Evolutionary conservation across 2,329 filamentous ascomycete species (phyloP).

Genomic region (Leptographium galeiforme): DNA sequence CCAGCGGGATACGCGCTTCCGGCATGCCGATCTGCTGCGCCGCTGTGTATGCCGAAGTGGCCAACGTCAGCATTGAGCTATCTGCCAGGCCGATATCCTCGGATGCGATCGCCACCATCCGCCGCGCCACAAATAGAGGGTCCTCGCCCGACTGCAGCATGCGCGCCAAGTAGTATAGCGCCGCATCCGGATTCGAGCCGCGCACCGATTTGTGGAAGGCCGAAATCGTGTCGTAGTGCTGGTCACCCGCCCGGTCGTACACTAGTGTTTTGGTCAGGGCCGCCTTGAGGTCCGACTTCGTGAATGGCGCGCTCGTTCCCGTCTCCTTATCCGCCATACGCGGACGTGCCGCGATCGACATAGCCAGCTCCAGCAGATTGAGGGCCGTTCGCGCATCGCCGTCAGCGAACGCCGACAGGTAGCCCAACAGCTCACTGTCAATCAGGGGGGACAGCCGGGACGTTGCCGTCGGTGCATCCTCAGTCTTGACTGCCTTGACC

Average conservation of each 20-base stretch:
- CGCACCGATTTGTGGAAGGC: conserved; percentile 94
- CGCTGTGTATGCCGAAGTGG: conserved; percentile 74
- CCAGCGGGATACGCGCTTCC: conserved; percentile 83
- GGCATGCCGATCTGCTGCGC: conserved; percentile 91
- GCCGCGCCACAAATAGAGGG: conserved; percentile 78
- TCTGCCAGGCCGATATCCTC: conserved; percentile 91
- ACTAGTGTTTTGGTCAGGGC: conserved; percentile 83
- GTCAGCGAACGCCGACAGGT: conserved; percentile 76
- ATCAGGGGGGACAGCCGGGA: conserved; percentile 42
- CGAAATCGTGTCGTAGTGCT: conserved; percentile 95
- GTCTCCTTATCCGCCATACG: not conserved
- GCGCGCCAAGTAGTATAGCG: conserved; percentile 85
- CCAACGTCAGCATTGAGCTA: conserved; percentile 67
- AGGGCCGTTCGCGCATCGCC: conserved; percentile 88
- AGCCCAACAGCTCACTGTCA: conserved; percentile 62
- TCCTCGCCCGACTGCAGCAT: conserved; percentile 96
- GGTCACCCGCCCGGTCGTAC: conserved; percentile 88
- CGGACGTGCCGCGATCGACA: conserved; percentile 49
- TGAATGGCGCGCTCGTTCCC: conserved; percentile 43
- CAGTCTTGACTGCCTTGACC: conserved; percentile 26
- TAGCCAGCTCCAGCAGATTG: conserved; percentile 80
- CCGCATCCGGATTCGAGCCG: conserved; percentile 72
- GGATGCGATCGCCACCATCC: conserved; percentile 87
- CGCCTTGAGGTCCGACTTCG: conserved; percentile 64
- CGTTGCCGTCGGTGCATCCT: not conserved